Conservation (phyloP, 345 rosid species). For the Microcos paniculata region DNA sequence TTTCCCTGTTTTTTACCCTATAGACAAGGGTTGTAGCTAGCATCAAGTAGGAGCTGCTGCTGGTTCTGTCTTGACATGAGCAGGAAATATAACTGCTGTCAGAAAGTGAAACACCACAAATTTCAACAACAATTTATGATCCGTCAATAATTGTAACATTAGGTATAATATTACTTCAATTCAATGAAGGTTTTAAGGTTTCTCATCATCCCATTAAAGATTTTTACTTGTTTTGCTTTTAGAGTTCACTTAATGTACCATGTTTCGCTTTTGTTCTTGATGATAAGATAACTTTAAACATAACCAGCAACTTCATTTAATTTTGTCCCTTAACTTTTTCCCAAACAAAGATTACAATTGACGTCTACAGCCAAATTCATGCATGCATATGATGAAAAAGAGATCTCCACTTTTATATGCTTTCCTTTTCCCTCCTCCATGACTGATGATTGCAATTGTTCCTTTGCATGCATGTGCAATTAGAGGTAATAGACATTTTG, state of each 20-base stretch:
- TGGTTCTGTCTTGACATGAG: background rate
- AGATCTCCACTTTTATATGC: background rate
- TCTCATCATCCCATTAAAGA: background rate
- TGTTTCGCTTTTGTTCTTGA: background rate
- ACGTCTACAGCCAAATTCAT: conserved; percentile 25
- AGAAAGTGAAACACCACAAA: background rate
- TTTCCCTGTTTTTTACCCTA: background rate
- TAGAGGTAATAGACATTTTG: background rate
- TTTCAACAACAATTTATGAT: background rate
- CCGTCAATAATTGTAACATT: background rate
- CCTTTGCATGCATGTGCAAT: conserved; percentile 24
- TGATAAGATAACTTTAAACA: background rate
- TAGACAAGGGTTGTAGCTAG: background rate
- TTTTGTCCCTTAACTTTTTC: background rate
- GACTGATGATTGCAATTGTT: conserved; percentile 16
- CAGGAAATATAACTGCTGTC: background rate
- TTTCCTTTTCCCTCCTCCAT: background rate
- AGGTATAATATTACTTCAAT: background rate
- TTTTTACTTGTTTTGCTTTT: conserved; percentile 7
- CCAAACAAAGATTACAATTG: background rate
- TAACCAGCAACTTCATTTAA: background rate
- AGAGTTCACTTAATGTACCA: background rate
- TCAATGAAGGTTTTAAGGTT: background rate
- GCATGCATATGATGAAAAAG: conserved; percentile 15
- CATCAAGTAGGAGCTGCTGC: background rate